Conservation (phyloP, 306 rosid genomes). For the Lathyrus tuberosus region DNA sequence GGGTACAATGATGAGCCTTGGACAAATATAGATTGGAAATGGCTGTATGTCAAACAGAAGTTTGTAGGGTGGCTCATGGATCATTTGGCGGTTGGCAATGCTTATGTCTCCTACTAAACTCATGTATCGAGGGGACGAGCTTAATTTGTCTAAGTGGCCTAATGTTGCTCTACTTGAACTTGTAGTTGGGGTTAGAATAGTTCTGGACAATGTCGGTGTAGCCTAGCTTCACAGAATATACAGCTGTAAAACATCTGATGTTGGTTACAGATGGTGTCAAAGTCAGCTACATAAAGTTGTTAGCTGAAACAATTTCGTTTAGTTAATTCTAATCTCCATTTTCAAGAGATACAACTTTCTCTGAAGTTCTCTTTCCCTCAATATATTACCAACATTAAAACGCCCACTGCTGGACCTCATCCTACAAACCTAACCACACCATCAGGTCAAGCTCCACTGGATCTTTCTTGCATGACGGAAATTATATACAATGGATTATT, state of each 20-base stretch:
- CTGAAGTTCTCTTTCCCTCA: neutral
- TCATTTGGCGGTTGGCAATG: no score
- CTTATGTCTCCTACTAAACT: no score
- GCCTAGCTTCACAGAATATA: neutral
- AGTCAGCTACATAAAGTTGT: neutral
- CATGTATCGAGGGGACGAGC: no score
- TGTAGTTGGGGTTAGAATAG: no score
- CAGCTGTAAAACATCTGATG: neutral
- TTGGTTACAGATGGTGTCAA: neutral
- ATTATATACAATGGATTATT: neutral
- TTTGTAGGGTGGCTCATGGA: no score
- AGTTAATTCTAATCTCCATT: neutral
- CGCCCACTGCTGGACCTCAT: slow-evolving; percentile 1
- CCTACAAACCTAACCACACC: neutral
- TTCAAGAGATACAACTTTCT: slow-evolving; percentile 5
- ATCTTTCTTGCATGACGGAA: neutral
- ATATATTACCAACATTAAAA: neutral
- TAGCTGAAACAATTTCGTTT: neutral
- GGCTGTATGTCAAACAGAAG: no score
- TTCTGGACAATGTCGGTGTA: neutral
- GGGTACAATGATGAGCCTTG: no score
- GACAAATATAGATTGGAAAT: no score
- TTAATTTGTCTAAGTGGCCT: no score
- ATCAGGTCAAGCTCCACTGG: neutral
- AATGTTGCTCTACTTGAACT: no score